Evolutionary conservation across 2,329 filamentous ascomycete species (phyloP), one percentile per base, ranked within the genome.

Genomic region (Colletotrichum lupini): DNA sequence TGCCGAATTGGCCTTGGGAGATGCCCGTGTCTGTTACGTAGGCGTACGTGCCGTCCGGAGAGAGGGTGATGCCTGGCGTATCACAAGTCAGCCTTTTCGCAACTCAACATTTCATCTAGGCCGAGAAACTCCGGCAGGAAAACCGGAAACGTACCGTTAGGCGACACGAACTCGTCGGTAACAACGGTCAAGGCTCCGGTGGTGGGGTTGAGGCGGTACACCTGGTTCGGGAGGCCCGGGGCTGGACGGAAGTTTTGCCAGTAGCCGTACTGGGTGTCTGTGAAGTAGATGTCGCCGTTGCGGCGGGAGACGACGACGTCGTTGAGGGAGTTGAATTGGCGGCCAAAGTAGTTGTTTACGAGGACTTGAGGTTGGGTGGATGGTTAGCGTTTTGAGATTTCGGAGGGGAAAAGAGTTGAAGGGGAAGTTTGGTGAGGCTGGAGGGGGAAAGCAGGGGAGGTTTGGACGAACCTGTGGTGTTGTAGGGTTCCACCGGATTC

Each of bases 281-380:
- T 92, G 76, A 92, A 92, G 82, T 91, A 92, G n/a, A 92, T 81
- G 30, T 89, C 86, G n/a, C 85, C 84, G 69, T 87, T 90, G 12
- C 80, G 78, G 35, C 89, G 84, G 75, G 91, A 85, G 68, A 90
- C 78, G 1, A 85, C 83, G 0, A 89, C 83, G 73, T 92, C 90
- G 75, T 92, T 92, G 12, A 91, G 80, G 0, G 89, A 91, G 78
- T 87, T 90, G 80, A 92, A 92, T 53, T 87, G 84, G 3, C 89
- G 85, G 22, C 90, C 89, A 62, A 89, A 89, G 78, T 84, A 92
- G 78, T 89, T 90, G 76, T 90, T 90, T 19, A 92, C 70, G 14
- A 92, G 80, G 0, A 86, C 85, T 84, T 5, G 8, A 9, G 1
- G 3, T 14, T 1, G 74, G 69, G 74, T 61, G 19, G 6, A 42